Evolutionary conservation across 2,329 filamentous ascomycete species (phyloP).

Genomic region (Sclerotiophoma versabilis): DNA sequence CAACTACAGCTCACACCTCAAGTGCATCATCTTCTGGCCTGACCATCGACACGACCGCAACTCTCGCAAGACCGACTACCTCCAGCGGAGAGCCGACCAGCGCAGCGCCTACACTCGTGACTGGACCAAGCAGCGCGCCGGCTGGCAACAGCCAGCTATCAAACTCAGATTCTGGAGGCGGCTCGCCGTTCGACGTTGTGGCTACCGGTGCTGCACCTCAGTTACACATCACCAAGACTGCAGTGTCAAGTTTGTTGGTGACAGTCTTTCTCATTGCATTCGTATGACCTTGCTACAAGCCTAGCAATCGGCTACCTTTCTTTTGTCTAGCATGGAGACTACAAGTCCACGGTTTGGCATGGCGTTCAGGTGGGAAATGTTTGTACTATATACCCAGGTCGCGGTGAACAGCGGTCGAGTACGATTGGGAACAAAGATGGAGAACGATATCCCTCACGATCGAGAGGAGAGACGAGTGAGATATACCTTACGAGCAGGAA

Average conservation of each 20-base stretch:
- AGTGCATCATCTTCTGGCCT: conserved; percentile 19
- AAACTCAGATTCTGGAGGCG: conserved; percentile 50
- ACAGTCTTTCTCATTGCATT: not conserved
- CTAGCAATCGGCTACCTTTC: not conserved
- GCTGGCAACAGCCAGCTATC: conserved; percentile 40
- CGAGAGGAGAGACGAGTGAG: not conserved
- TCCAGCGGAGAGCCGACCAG: conserved; percentile 18
- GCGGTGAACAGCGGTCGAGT: not conserved
- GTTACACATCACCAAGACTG: not conserved
- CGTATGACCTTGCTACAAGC: not conserved
- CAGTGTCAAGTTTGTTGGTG: not conserved
- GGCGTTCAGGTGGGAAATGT: conserved; percentile 25
- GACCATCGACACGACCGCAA: conserved; percentile 24
- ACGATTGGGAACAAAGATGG: not conserved
- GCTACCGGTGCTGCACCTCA: conserved; percentile 31
- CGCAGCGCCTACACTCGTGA: not conserved
- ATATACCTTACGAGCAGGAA: not conserved
- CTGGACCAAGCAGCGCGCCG: conserved; percentile 18
- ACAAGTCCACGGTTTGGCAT: conserved; percentile 6
- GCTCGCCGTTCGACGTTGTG: conserved; percentile 55
- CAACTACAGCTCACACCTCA: conserved; percentile 4
- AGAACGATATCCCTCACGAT: not conserved
- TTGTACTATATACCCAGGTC: conserved; percentile 41
- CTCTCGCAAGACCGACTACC: conserved; percentile 13
- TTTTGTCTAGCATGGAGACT: conserved; percentile 5